These are phyloP conservation scores for Lablab purpureus DNA, from an alignment of 306 rosid genomes.

Conservation along the genomic window DNA sequence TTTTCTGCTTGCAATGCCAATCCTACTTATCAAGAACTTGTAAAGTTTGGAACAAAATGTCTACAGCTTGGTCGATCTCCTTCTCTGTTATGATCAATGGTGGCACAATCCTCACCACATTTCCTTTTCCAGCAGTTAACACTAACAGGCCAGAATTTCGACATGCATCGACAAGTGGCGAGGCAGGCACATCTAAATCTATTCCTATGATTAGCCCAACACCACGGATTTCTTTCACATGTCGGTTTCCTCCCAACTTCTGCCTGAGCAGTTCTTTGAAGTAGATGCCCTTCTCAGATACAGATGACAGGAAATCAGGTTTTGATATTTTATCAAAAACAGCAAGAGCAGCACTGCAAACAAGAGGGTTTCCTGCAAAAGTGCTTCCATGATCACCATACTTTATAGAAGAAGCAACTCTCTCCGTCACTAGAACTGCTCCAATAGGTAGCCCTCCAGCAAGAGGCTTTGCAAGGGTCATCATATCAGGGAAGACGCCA, in stretches of 20 bases:
- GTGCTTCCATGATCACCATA: conserved; percentile 96
- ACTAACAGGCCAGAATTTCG: conserved; percentile 73
- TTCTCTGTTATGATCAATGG: conserved; percentile 83
- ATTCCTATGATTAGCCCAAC: conserved; percentile 80
- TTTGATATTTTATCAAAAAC: conserved; percentile 77
- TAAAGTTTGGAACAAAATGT: conserved; percentile 59
- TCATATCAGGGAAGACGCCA: conserved; percentile 81
- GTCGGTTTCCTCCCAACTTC: conserved; percentile 74
- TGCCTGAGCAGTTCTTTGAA: conserved; percentile 73
- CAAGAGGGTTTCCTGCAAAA: conserved; percentile 81
- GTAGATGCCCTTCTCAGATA: conserved; percentile 70
- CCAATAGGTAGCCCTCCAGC: conserved; percentile 98
- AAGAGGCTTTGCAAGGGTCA: conserved; percentile 97
- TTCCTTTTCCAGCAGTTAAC: conserved; percentile 89
- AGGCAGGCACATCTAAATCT: conserved; percentile 76
- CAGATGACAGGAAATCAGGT: conserved; percentile 65
- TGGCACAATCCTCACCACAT: conserved; percentile 86
- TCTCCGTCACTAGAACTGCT: conserved; percentile 78
- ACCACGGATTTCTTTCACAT: conserved; percentile 81
- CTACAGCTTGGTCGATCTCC: conserved; percentile 76
- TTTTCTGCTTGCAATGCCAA: not conserved
- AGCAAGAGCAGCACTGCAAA: conserved; percentile 78
- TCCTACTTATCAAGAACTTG: conserved; percentile 66
- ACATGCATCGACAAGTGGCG: conserved; percentile 78
- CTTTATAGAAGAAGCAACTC: conserved; percentile 74